Evolutionary conservation across 2,329 filamentous ascomycete species (phyloP), one percentile per base, ranked within the genome.

Genomic region (Leptosphaerulina australis): DNA sequence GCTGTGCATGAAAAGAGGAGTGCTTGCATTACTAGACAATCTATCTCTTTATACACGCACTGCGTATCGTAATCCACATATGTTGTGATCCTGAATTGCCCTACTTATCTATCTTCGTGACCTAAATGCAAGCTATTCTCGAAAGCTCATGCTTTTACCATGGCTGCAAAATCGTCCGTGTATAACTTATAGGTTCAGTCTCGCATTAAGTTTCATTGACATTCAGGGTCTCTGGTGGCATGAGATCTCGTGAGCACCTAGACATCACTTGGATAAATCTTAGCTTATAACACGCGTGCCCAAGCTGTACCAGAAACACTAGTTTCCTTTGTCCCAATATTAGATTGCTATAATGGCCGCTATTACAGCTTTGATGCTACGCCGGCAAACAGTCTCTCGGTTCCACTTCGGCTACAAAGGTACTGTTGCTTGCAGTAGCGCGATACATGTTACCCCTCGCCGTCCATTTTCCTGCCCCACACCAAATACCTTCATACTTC

Each of bases 401-500:
- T 33, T n/a, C 33, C 28, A 24, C 18, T 11, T 44, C 33, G 37
- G 43, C 36, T 47, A 17, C 10, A 3, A n/a, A 11, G 8, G n/a
- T n/a, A n/a, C 20, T 22, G 17, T n/a, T 20, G 14, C 24, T 25
- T 37, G 29, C 38, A n/a, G 39, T 60, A 63, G 60, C 56, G 58
- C 28, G 51, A 41, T 35, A 31, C 45, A 48, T 47, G 44, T 35
- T 53, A 38, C 50, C 51, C 50, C 58, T 57, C 58, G 46, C 28
- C 50, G 33, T 41, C 53, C 44, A 56, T 50, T 57, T 59, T 54
- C 53, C 53, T 55, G 52, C 50, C 51, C 58, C 55, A 54, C 59
- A 48, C 50, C 46, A 21, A 47, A 50, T 47, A 54, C 53, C 38
- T 60, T 54, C 41, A 56, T 45, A 48, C 38, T 46, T 40, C 35